Evolutionary conservation across 441 rosid genomes (phyloP), one percentile per base, ranked within the genome.

Genomic region (Arabidopsis lyrata): DNA sequence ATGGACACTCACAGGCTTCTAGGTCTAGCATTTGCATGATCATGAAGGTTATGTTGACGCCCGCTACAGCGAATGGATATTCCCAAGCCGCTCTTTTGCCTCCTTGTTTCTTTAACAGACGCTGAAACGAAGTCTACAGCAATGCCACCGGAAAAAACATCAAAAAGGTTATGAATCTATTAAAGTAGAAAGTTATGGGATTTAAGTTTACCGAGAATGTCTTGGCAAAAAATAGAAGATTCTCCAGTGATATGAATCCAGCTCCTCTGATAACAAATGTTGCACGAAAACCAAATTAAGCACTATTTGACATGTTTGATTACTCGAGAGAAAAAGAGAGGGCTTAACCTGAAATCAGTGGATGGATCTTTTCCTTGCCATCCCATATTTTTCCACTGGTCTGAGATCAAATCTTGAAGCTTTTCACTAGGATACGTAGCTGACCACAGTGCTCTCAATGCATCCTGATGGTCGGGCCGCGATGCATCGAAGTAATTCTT

Each of bases 321-420:
- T 42, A 50, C 55, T 6, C 27, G 47, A 13, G 41, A 59, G 44
- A 24, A 4, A 4, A 29, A 42, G 20, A 41, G 61, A 6, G 67
- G 63, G 41, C 2, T 24, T 20, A 70, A 90, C 98, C 98, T 87
- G 83, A 93, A 93, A 81, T 93, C 97, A 42, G 97, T 93, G 8
- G 97, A 91, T 73, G 98, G 98, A 86, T 93, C 96, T 81, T 71
- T 88, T 76, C 98, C 98, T 77, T 94, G 97, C 96, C 96, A 91
- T 48, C 98, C 97, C 98, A 94, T 94, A 69, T 88, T 85, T 77
- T 94, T 94, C 98, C 97, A 91, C 35, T 94, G 97, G 41, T 94
- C 89, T 44, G 98, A 91, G 61, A 87, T 76, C 74, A 94, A 84
- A 68, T 87, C 87, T 35, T 82, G 81, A 50, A 93, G 97, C 81